Percentiles rank a stretch among this genome's conserved stretches.
phyloP scores from a whole-genome alignment of 495 filamentous ascomycete genomes.

The Hypoxylon cercidicola region DNA sequence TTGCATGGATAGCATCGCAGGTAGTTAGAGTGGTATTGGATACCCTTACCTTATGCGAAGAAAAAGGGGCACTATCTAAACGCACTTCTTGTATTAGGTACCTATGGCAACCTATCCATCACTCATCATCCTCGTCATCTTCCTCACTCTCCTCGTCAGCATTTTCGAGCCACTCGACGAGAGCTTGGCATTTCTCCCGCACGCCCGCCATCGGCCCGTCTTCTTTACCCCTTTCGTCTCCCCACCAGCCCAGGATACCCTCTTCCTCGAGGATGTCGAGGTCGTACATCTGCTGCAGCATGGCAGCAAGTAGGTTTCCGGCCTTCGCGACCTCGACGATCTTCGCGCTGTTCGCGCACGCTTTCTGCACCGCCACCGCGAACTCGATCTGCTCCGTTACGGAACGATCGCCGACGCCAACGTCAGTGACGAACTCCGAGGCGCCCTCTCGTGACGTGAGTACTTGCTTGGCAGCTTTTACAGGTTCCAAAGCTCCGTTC shows the following conservation, averaged over 20 bases:
- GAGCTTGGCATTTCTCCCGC: constrained; percentile 74
- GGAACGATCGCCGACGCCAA: constrained; percentile 58
- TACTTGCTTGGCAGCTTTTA: constrained; percentile 72
- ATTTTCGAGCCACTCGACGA: constrained; percentile 88
- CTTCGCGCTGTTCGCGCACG: constrained; percentile 69
- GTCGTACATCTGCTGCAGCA: constrained; percentile 83
- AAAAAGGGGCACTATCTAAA: background rate
- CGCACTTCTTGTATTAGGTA: background rate
- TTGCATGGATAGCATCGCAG: background rate
- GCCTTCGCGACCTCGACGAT: constrained; percentile 58
- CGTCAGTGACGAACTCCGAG: constrained; percentile 61
- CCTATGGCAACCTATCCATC: background rate
- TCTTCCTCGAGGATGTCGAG: constrained; percentile 90
- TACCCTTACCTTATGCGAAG: background rate
- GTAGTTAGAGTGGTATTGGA: background rate
- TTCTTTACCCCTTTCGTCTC: constrained; percentile 69
- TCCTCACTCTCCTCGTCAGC: constrained; percentile 83
- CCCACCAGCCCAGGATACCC: constrained; percentile 90
- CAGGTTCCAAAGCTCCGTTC: constrained; percentile 59
- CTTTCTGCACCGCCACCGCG: constrained; percentile 80
- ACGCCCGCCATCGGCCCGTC: constrained; percentile 75
- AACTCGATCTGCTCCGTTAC: constrained; percentile 81
- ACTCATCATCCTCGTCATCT: constrained; percentile 59
- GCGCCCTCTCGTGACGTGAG: constrained; percentile 59
- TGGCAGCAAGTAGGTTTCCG: constrained; percentile 75